Percentiles rank a stretch among this genome's conserved stretches.
These are phyloP conservation scores for Heliamphora pulchella DNA, from an alignment of 179 eudicot species.

Conservation along the genomic window DNA sequence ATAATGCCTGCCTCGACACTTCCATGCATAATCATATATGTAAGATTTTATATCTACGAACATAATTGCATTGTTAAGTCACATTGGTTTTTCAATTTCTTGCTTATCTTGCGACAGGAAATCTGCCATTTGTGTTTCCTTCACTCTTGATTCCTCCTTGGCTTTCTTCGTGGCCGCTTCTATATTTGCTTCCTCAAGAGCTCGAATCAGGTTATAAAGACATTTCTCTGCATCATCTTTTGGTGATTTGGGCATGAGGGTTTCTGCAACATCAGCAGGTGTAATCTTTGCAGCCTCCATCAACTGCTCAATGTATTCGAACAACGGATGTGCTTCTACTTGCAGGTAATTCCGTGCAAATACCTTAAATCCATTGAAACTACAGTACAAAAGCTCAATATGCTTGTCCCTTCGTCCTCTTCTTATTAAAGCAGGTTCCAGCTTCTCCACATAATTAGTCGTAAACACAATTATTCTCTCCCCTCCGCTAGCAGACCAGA, in stretches of 20 bases:
- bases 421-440: conserved; percentile 36
- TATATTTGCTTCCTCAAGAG: conserved; percentile 22
- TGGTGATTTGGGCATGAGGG: conserved; percentile 22
- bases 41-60: not conserved
- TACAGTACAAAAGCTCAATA: conserved; percentile 27
- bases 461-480: conserved; percentile 36
- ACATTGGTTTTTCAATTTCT: conserved; percentile 4
- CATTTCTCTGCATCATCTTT: conserved; percentile 23
- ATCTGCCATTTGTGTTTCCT: conserved; percentile 12
- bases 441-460: conserved; percentile 26
- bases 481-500: conserved; percentile 32
- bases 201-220: conserved; percentile 23
- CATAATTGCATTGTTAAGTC: not conserved
- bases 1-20: not conserved
- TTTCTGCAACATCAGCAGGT: conserved; percentile 37
- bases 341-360: conserved; percentile 32
- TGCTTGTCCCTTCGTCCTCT: conserved; percentile 37
- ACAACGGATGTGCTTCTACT: conserved; percentile 24
- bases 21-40: not conserved
- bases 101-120: conserved; percentile 1
- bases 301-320: conserved; percentile 12
- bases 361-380: conserved; percentile 37
- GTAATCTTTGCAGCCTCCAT: conserved; percentile 23
- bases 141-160: not conserved
- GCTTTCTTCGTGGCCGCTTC: conserved; percentile 6